Conservation (phyloP, 768 basidiomycete species). For the Suillus occidentalis region DNA sequence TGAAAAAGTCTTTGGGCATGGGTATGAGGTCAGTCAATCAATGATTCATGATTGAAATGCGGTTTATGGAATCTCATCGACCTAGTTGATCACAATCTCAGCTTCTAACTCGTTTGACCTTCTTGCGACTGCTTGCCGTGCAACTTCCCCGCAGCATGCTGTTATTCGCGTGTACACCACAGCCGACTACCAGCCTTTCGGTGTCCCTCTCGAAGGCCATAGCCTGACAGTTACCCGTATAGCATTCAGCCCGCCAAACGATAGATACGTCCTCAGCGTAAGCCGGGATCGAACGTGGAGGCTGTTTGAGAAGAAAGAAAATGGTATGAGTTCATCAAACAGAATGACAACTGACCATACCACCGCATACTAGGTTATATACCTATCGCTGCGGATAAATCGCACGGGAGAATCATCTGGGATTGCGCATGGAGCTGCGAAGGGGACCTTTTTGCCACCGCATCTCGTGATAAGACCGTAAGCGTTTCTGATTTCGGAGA, state of each 20-base stretch:
- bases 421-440: conserved; percentile 87
- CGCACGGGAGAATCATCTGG: conserved; percentile 93
- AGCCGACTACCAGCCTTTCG: conserved; percentile 65
- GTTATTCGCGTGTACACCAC: conserved; percentile 82
- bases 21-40: conserved; percentile 75
- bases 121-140: conserved; percentile 89
- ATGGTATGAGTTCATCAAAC: conserved; percentile 34
- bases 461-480: conserved; percentile 93
- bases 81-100: conserved; percentile 76
- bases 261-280: conserved; percentile 75
- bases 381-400: conserved; percentile 70
- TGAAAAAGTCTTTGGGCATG: conserved; percentile 97
- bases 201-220: conserved; percentile 79
- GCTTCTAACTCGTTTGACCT: conserved; percentile 67
- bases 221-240: conserved; percentile 87
- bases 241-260: conserved; percentile 80
- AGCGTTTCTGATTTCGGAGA: conserved; percentile 16
- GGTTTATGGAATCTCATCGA: conserved; percentile 1
- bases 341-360: neutral
- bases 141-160: conserved; percentile 86
- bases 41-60: neutral
- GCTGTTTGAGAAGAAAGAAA: conserved; percentile 56
- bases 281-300: conserved; percentile 94
- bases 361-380: conserved; percentile 49
- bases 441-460: conserved; percentile 84